Base-by-base conservation (phyloP, 805 yeast species). In the Myxozyma geophila region DNA sequence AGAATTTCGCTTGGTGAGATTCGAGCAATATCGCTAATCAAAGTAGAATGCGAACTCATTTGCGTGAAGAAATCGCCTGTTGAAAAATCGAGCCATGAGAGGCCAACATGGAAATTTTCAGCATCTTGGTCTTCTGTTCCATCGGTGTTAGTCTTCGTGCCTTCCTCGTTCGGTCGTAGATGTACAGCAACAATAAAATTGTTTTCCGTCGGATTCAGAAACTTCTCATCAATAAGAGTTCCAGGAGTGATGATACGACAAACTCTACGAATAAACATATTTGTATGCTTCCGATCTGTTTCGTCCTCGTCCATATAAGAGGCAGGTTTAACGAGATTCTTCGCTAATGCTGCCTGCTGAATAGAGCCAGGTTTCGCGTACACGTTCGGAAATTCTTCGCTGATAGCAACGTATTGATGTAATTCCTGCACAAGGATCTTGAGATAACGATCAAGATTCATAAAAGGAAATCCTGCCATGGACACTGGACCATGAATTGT, bases 391-490 rank as follows among this genome's bases (percentile, higher is more conserved):
- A 75, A 80, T 75, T 93, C 96, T 70, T 90, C 95, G n/a, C 90
- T 85, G 7, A 92, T 80, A 0, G 93, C 96, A 0, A 92, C 98
- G 59, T 87, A 88, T 55, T 82, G 80, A 1, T 86, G 87, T 23
- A 83, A 75, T 41, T 86, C 90, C 59, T 87, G 86, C 1, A 95
- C 96, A 35, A 92, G 80, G 0, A 86, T 79, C 70, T 85, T 85
- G 43, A 92, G 82, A 72, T 90, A 92, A 62, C 91, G 83, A 59
- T 87, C 89, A 19, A 92, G 75, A 61, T 86, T 90, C 48, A 77
- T 76, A 4, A 83, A 79, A 0, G 99, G 99, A 70, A 95, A 95
- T 0, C 99, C 99, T 0, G 98, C 90, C 89, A 95, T 91, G 0
- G 96, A 85, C 0, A 61, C 79, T 61, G 78, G 77, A 44, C 70